Evolutionary conservation across 805 yeast species (phyloP), one percentile per base, ranked within the genome.

Genomic region (Candida anglica): DNA sequence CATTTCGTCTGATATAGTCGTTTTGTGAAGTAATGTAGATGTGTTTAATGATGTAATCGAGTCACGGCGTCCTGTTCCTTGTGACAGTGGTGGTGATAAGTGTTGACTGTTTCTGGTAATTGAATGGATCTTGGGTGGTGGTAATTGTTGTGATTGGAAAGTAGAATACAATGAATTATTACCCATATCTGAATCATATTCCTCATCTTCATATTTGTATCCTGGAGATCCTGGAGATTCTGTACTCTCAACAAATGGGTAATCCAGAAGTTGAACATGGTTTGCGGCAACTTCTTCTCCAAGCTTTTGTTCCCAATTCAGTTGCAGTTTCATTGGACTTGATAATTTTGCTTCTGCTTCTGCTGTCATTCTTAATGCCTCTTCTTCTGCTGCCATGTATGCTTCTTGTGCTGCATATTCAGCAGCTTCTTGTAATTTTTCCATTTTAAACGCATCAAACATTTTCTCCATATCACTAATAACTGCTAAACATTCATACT

Each of bases 381-480:
- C n/a, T n/a, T 28, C 26, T 23, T 22, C 31, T 29, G 16, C 26
- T 15, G 11, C 30, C 31, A 13, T n/a, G n/a, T n/a, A n/a, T n/a
- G n/a, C n/a, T n/a, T n/a, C n/a, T n/a, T n/a, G n/a, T n/a, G 30
- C 33, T 9, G 20, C 23, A 7, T 22, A 14, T 21, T 30, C 32
- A 2, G 47, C 44, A 8, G 40, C 39, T 26, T 52, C 48, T 28
- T 47, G 52, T 6, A 54, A 48, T 27, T 48, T 52, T 32, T 66
- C 71, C 25, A 62, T 42, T 39, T 63, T 66, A 44, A 54, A 66
- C 0, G 77, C 71, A 29, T 78, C 81, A 52, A 79, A 81, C 87
- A 82, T 82, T 43, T 77, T 72, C 47, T 81, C 88, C 57, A 82
- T 79, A 43, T 81, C 88, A 39, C 70, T 69, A 19, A 82, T 76